Evolutionary conservation across 176 grass and related monocot species (phyloP).

Genomic region (Rhynchospora pubera): DNA sequence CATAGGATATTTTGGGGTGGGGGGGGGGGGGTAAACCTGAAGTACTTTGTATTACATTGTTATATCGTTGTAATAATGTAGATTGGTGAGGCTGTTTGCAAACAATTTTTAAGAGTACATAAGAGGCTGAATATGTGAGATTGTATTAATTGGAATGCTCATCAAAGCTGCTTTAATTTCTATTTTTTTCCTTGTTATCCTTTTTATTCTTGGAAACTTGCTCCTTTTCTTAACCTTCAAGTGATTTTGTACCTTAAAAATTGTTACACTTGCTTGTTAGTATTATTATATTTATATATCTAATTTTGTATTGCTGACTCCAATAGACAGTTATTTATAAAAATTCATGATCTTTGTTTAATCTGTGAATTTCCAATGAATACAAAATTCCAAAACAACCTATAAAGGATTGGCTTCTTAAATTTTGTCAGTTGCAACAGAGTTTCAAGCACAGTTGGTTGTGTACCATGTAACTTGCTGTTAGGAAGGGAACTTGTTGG

Average conservation of each 20-base stretch:
- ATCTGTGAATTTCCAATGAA: not conserved
- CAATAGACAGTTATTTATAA: not conserved
- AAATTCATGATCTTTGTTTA: not conserved
- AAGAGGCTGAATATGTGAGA: slow-evolving; percentile 12
- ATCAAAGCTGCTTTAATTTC: not conserved
- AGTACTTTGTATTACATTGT: slow-evolving; percentile 15
- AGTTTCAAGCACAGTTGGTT: not conserved
- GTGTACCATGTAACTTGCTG: not conserved
- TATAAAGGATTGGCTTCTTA: not conserved
- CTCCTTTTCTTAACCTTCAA: not conserved
- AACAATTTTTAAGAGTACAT: not conserved
- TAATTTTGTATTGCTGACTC: not conserved
- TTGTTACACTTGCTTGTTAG: not conserved
- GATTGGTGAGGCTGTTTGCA: slow-evolving; percentile 7
- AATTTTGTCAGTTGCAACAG: not conserved
- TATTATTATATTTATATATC: not conserved
- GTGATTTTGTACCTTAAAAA: not conserved
- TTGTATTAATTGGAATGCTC: not conserved
- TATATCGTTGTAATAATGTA: slow-evolving; percentile 24
- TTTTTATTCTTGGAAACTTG: not conserved
- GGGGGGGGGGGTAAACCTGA: not conserved
- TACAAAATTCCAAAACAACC: not conserved
- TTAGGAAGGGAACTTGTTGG: not conserved
- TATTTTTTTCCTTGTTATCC: not conserved
- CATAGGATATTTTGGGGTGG: slow-evolving; percentile 3